phyloP scores from a whole-genome alignment of 2,329 filamentous ascomycete species.

The Pestalotiopsis sp. region DNA sequence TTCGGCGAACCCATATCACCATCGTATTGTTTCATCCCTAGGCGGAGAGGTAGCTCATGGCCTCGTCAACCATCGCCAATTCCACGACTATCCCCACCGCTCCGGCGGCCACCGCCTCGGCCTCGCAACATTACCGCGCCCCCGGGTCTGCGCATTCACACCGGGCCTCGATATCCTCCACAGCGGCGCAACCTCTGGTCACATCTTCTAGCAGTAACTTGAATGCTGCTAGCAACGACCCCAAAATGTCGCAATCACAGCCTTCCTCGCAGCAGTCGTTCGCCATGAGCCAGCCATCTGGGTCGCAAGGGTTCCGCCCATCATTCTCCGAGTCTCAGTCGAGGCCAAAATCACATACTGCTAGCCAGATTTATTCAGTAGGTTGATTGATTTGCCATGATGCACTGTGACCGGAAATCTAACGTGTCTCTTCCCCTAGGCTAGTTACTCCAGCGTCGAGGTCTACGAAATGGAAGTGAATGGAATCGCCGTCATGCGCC shows the following conservation, averaged over 20 bases:
- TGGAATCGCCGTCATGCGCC: conserved; percentile 90
- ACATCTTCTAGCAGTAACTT: conserved; percentile 22
- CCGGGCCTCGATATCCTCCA: conserved; percentile 20
- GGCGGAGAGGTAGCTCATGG: conserved; percentile 33
- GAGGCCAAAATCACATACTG: conserved; percentile 40
- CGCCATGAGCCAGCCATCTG: conserved; percentile 57
- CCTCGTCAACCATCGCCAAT: conserved; percentile 38
- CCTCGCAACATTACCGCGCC: conserved; percentile 14
- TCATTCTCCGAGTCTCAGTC: conserved; percentile 39
- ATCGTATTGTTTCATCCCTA: conserved; percentile 5
- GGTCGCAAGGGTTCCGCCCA: conserved; percentile 45
- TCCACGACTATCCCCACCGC: conserved; percentile 17
- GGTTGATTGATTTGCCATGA: conserved; percentile 23
- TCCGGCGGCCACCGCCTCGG: conserved; percentile 22
- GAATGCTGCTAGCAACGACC: conserved; percentile 28
- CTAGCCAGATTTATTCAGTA: conserved; percentile 67
- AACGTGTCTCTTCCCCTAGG: conserved; percentile 43
- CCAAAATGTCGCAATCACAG: conserved; percentile 51
- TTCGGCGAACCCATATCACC: not conserved
- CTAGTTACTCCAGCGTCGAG: conserved; percentile 91
- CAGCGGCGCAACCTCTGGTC: conserved; percentile 19
- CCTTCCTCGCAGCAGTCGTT: conserved; percentile 59
- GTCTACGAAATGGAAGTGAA: conserved; percentile 99
- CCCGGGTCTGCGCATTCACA: conserved; percentile 13
- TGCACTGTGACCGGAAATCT: not conserved